A percentile compares a stretch with the other conserved stretches of the same genome.
phyloP scores from a whole-genome alignment of 768 basidiomycete genomes.

The Mycena venus region DNA sequence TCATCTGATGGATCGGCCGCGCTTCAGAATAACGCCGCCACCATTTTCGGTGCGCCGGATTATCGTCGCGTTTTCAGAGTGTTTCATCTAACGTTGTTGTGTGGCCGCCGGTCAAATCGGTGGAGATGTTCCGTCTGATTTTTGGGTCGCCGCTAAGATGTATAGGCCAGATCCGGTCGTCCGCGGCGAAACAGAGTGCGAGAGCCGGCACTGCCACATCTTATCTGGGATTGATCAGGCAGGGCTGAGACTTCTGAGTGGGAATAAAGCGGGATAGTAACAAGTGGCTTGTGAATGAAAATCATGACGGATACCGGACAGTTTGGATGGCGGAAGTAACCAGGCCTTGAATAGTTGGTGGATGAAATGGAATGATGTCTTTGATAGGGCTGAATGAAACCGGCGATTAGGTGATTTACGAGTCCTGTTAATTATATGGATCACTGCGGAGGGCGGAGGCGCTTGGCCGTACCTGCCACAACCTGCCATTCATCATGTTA shows the following conservation, averaged over 20 bases:
- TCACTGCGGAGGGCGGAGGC: not conserved
- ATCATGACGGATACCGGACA: too few species aligned
- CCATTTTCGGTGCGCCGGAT: not conserved
- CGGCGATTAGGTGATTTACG: not conserved
- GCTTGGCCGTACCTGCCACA: too few species aligned
- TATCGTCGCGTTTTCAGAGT: not conserved
- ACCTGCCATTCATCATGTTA: too few species aligned
- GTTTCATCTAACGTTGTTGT: not conserved
- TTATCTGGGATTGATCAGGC: too few species aligned
- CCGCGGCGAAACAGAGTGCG: too few species aligned
- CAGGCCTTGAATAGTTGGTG: too few species aligned
- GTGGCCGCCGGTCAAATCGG: not conserved
- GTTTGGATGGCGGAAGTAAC: too few species aligned
- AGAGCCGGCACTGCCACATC: constrained; percentile 12
- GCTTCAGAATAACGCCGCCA: not conserved
- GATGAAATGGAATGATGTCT: not conserved
- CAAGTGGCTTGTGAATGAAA: too few species aligned
- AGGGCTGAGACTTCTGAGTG: too few species aligned
- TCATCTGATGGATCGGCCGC: not conserved
- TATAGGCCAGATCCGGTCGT: too few species aligned
- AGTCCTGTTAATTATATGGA: not conserved
- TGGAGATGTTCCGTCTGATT: not conserved
- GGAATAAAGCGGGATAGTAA: too few species aligned
- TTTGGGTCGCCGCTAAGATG: too few species aligned
- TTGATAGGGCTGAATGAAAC: not conserved